Base-by-base conservation (phyloP, 352 stramenopile genomes). In the Globisporangium viniferum region DNA sequence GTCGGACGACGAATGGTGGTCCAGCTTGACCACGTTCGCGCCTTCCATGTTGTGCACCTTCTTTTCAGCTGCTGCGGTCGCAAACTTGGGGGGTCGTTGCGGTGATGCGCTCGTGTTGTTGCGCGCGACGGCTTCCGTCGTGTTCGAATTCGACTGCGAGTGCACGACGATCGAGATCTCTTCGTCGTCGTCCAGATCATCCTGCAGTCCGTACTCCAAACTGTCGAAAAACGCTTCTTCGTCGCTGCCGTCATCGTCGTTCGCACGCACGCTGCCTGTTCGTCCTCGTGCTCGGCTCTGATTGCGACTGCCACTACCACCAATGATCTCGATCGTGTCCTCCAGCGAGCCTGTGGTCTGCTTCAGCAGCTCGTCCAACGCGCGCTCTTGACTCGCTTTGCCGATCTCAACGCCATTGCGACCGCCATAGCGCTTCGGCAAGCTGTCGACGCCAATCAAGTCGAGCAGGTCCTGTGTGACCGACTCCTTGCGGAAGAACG, bases 151-250 rank as follows among this genome's bases (percentile, higher is more conserved):
- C 15, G 68, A 59, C 62, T 89, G 83, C 0, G 86, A 93, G 60
- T 92, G 82, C 14, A 91, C 73, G 44, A 92, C 80, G n/a, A 91
- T 87, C 14, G 85, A 90, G 33, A 91, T 85, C 22, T 83, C 77
- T 1, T 85, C 78, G 22, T 86, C 76, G 29, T 90, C 80, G 44
- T 92, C 82, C 27, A 80, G 69, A 15, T 81, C 71, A 53, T 84
- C 79, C 64, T 91, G 86, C 18, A 94, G 71, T n/a, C 86, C 86
- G 60, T 92, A 94, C 65, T 92, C 86, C 14, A 77, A 82, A 60
- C 76, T 90, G 54, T 94, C 86, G 54, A 94, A 94, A 51, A 94
- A 92, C 7, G 86, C 86, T 63, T 93, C 86, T 76, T 93, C 86
- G 36, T 93, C 86, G 33, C 86, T 93, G 27, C 69, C 77, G 1